Evolutionary conservation across 768 basidiomycete species (phyloP).

Genomic region (Mycena olivaceomarginata): DNA sequence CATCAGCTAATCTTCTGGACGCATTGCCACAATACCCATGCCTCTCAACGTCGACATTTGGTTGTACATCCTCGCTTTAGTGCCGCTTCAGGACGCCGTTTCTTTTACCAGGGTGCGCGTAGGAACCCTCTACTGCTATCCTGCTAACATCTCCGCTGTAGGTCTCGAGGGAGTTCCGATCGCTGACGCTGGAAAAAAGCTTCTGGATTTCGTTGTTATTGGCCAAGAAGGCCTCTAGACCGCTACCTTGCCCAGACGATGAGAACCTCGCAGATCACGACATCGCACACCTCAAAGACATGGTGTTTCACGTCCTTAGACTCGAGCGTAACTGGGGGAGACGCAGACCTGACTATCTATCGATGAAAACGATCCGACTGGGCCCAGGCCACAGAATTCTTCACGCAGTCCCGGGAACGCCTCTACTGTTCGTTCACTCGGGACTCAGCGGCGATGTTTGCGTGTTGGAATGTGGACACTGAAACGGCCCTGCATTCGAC

Average conservation of each 20-base stretch:
- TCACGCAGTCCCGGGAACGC: background rate
- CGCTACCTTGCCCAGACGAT: too few relatives aligned
- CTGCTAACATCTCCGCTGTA: background rate
- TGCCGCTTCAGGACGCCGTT: background rate
- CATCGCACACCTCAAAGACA: too few relatives aligned
- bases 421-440: background rate
- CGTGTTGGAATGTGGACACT: background rate
- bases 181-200: background rate
- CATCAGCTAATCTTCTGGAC: background rate
- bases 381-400: background rate
- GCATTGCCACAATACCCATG: background rate
- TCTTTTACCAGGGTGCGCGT: background rate
- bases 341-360: background rate
- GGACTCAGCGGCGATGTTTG: background rate
- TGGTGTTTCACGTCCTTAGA: too few relatives aligned
- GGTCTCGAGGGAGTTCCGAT: background rate
- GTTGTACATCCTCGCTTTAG: background rate
- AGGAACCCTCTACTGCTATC: background rate
- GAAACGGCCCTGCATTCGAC: background rate
- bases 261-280: too few relatives aligned
- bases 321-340: background rate
- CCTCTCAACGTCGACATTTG: background rate
- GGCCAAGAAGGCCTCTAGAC: too few relatives aligned
- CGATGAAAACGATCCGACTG: background rate
- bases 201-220: background rate